Evolutionary conservation across 768 basidiomycete species (phyloP).

Genomic region (Termitomyces sp.): DNA sequence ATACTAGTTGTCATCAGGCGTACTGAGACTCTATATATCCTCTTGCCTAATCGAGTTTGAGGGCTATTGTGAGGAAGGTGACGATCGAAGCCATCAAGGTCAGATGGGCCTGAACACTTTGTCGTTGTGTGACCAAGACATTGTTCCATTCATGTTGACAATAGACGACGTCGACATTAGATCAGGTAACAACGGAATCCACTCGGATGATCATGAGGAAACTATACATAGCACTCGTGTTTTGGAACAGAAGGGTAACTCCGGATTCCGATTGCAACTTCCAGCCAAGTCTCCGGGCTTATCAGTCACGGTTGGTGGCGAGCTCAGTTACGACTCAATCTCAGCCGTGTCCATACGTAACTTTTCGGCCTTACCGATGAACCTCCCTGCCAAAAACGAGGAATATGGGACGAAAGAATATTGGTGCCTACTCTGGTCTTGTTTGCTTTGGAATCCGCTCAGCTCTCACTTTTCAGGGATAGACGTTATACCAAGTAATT

Average conservation of each 20-base stretch:
- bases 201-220: no score
- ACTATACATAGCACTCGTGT: no score
- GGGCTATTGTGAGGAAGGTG: not conserved
- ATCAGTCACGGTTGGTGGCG: no score
- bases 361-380: constrained; percentile 1
- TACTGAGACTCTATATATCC: not conserved
- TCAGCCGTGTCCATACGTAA: not conserved
- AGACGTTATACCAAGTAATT: constrained; percentile 61
- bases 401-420: constrained; percentile 65
- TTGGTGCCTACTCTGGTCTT: constrained; percentile 38
- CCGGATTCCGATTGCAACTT: not conserved
- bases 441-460: not conserved
- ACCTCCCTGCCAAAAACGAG: constrained; percentile 57
- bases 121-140: not conserved
- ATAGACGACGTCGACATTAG: not conserved
- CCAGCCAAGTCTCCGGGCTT: no score
- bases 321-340: not conserved
- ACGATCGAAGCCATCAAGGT: not conserved
- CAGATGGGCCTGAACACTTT: not conserved
- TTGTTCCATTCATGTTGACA: not conserved
- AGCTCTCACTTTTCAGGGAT: constrained; percentile 43
- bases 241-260: no score
- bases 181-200: not conserved
- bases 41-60: not conserved
- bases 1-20: not conserved